Evolutionary conservation across 2,329 filamentous ascomycete species (phyloP).

Genomic region (Aspergillus ruber): DNA sequence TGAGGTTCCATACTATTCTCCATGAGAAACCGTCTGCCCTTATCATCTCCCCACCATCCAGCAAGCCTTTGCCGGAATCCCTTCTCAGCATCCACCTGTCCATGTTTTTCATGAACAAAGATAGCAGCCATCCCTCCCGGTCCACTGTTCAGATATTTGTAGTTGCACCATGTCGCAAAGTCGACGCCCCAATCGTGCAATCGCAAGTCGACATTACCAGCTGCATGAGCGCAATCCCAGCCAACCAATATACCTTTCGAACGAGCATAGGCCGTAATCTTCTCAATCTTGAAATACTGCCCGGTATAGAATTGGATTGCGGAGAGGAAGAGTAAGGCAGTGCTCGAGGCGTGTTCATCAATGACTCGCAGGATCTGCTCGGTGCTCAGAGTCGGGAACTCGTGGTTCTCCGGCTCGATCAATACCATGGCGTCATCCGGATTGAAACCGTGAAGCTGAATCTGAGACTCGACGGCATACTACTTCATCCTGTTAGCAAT

Average conservation of each 20-base stretch:
- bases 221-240: constrained; percentile 85
- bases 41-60: constrained; percentile 86
- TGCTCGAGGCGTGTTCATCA: constrained; percentile 63
- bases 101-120: constrained; percentile 73
- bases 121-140: constrained; percentile 73
- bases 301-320: constrained; percentile 91
- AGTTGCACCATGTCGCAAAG: constrained; percentile 88
- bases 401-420: constrained; percentile 56
- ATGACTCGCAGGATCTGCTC: constrained; percentile 66
- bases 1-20: constrained; percentile 49
- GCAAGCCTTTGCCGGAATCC: constrained; percentile 61
- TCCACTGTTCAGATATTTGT: constrained; percentile 88
- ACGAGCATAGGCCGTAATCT: constrained; percentile 72
- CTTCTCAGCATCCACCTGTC: constrained; percentile 37
- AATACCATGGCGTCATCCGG: constrained; percentile 65
- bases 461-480: constrained; percentile 79
- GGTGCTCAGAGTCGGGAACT: constrained; percentile 58
- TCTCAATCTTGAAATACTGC: constrained; percentile 75
- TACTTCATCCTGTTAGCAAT: constrained; percentile 29
- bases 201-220: constrained; percentile 70
- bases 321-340: constrained; percentile 72
- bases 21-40: constrained; percentile 73
- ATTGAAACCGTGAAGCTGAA: constrained; percentile 62
- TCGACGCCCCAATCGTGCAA: constrained; percentile 88
- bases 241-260: constrained; percentile 65